Percentiles rank a stretch among this genome's conserved stretches.
These are phyloP conservation scores for Coriaria nepalensis DNA, from an alignment of 306 rosid genomes.

Conservation along the genomic window DNA sequence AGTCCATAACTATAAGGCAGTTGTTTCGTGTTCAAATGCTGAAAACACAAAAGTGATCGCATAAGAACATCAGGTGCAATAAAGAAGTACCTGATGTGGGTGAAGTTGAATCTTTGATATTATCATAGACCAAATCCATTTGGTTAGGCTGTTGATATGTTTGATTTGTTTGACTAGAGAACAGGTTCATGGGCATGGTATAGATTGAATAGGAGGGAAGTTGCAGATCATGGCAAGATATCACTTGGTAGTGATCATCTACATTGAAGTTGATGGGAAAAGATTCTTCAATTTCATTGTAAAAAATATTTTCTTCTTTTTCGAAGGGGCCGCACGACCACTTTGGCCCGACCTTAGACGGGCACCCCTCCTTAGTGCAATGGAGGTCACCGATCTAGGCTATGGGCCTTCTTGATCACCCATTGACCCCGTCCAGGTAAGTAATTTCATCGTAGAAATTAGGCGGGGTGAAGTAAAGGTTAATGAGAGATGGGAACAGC, in stretches of 20 bases:
- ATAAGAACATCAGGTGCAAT: constrained; percentile 1
- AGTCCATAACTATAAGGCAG: constrained; percentile 6
- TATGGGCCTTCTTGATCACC: constrained; percentile 19
- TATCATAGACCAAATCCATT: neutral
- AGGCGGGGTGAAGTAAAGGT: constrained; percentile 21
- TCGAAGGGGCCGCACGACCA: too few relatives aligned
- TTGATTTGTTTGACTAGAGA: constrained; percentile 1
- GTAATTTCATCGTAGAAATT: constrained; percentile 16
- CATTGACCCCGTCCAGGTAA: constrained; percentile 33
- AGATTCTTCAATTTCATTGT: too few relatives aligned
- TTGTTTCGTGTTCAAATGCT: neutral
- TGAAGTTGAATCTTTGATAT: constrained; percentile 7
- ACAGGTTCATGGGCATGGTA: too few relatives aligned
- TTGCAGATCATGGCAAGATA: neutral
- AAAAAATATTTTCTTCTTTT: too few relatives aligned
- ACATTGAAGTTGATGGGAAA: neutral
- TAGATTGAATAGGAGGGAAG: neutral
- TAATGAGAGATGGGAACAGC: constrained; percentile 21
- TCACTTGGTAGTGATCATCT: neutral
- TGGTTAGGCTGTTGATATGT: constrained; percentile 7
- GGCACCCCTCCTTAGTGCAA: constrained; percentile 28
- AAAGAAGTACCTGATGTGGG: constrained; percentile 16
- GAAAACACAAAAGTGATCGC: neutral
- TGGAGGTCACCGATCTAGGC: constrained; percentile 29
- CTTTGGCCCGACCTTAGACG: constrained; percentile 27